Evolutionary conservation across 169 alveolate genomes (phyloP), one percentile per base, ranked within the genome.

Genomic region (Sarcocystis neurona): DNA sequence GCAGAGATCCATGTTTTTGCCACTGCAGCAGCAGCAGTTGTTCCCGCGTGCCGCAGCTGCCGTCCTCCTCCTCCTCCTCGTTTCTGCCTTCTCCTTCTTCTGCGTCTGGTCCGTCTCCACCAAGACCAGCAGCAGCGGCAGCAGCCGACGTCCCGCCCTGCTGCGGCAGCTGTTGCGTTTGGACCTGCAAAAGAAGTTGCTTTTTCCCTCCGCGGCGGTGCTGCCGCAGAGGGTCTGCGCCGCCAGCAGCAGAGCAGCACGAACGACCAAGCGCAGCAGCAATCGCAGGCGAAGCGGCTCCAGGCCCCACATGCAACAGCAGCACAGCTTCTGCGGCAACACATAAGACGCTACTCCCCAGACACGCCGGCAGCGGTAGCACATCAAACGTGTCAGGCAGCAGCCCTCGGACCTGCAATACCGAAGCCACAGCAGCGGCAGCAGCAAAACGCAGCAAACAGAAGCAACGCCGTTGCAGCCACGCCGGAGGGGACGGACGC

Each of bases 271-370:
- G 39, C 47, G 82, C 82, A 30, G 34, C 53, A 3, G 82, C 34
- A 6, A 37, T n/a, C 39, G 82, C 15, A 30, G 82, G 23, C 5
- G 82, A 27, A 30, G 82, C 37, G 56, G 34, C 82, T 37, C 82
- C 79, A 6, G 79, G 18, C 39, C 90, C 90, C 1, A 70, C n/a
- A 0, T 39, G 20, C 37, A 85, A 46, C 37, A 85, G 34, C 39
- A 70, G 44, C 77, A 85, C 85, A n/a, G 84, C 27, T 43, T 82
- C 88, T n/a, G 88, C 79, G 27, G 88, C 56, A 41, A 82, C 30
- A 39, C 88, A 82, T 6, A 82, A 39, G 32, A 82, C 43, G 43
- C 32, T 39, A 30, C 90, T 75, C 41, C 78, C 50, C 10, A 79
- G 85, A 1, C 34, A 58, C 3, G 78, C 66, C 18, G 90, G 84